Evolutionary conservation across 2,329 filamentous ascomycete species (phyloP).

Genomic region (Trichoderma oligosporum): DNA sequence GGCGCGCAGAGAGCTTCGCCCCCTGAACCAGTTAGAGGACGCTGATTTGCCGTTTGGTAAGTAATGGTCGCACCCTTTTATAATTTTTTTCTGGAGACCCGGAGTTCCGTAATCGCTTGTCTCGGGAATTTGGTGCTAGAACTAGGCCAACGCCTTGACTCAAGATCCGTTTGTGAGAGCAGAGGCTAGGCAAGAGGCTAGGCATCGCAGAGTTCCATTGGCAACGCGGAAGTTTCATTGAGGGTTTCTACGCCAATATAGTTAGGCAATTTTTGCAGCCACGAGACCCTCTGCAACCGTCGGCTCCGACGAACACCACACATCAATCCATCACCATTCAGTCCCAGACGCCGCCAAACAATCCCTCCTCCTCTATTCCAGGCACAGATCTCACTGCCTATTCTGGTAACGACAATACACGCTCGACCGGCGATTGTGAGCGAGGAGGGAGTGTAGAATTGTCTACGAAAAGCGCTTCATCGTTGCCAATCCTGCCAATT

Average conservation of each 20-base stretch:
- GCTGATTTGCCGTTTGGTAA: background rate
- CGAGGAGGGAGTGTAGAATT: conserved; percentile 36
- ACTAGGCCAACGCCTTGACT: conserved; percentile 1
- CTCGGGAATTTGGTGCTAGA: background rate
- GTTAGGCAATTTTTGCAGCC: too few relatives aligned
- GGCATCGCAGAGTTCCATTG: background rate
- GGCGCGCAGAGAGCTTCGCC: background rate
- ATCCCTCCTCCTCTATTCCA: conserved; percentile 43
- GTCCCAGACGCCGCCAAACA: conserved; percentile 26
- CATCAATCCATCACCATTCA: conserved; percentile 34
- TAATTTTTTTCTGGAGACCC: conserved; percentile 5
- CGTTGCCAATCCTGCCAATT: background rate
- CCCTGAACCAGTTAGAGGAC: conserved; percentile 10
- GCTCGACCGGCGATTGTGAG: conserved; percentile 28
- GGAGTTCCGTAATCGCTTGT: conserved; percentile 2
- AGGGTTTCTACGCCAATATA: background rate
- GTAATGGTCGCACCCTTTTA: background rate
- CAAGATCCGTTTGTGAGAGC: background rate
- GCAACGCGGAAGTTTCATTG: background rate
- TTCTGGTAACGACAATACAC: conserved; percentile 24
- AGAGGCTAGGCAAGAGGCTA: background rate
- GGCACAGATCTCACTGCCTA: conserved; percentile 27
- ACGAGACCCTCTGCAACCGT: conserved; percentile 2
- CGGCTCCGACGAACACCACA: background rate
- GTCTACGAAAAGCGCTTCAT: background rate